These are phyloP conservation scores for Hygrocybe coccinea DNA, from an alignment of 768 basidiomycete species.

Conservation along the genomic window DNA sequence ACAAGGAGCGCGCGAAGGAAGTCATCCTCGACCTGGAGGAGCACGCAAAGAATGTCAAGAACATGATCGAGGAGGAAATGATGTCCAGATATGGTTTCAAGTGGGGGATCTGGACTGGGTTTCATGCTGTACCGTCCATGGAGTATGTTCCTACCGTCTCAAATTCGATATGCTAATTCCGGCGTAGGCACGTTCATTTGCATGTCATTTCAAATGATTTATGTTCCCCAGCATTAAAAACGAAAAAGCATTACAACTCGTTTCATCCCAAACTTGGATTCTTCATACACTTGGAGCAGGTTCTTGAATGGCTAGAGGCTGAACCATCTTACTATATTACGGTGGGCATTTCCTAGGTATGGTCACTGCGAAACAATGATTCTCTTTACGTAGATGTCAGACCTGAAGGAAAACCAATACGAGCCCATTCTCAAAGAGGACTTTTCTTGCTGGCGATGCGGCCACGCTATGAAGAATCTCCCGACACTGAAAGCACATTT, in stretches of 20 bases:
- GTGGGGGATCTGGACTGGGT: conserved; percentile 76
- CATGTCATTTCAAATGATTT: conserved; percentile 84
- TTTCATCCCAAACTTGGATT: conserved; percentile 83
- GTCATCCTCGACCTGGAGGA: conserved; percentile 50
- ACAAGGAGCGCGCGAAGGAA: conserved; percentile 50
- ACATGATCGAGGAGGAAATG: conserved; percentile 79
- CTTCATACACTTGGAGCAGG: conserved; percentile 72
- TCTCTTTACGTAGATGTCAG: conserved; percentile 43
- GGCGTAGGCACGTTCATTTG: conserved; percentile 59
- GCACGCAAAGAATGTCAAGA: conserved; percentile 52
- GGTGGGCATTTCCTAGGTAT: conserved; percentile 32
- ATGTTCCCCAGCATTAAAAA: conserved; percentile 64
- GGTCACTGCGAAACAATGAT: conserved; percentile 2
- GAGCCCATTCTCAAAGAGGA: conserved; percentile 63
- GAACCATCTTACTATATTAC: conserved; percentile 48
- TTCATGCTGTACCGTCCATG: conserved; percentile 85
- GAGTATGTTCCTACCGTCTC: conserved; percentile 46
- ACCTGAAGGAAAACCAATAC: conserved; percentile 48
- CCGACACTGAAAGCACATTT: conserved; percentile 72
- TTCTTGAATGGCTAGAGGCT: conserved; percentile 78
- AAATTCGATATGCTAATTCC: conserved; percentile 1
- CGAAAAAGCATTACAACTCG: conserved; percentile 88
- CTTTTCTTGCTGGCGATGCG: conserved; percentile 70
- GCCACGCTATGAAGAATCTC: conserved; percentile 59
- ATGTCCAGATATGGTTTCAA: conserved; percentile 61